Percentiles rank a stretch among this genome's conserved stretches.
Evolutionary conservation across 345 rosid genomes (phyloP).

Genomic region (Laguncularia racemosa): DNA sequence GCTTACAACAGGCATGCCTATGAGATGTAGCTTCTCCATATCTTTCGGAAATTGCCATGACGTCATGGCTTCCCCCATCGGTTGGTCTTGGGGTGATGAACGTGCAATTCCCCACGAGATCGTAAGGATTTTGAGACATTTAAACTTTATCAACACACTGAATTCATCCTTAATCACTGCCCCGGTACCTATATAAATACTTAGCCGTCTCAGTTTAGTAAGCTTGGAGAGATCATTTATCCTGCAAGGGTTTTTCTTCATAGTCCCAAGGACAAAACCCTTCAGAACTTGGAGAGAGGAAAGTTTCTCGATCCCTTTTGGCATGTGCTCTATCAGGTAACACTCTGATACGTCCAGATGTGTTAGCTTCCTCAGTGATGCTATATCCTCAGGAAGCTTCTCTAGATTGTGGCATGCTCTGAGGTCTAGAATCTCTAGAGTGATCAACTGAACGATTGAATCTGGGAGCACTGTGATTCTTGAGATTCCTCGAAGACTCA

Average conservation of each 20-base stretch:
- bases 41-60: too few relatives aligned
- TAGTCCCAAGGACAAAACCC: too few relatives aligned
- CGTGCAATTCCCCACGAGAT: too few relatives aligned
- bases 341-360: conserved; percentile 31
- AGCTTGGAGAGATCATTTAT: conserved; percentile 6
- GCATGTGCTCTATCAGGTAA: conserved; percentile 28
- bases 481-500: conserved; percentile 37
- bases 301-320: conserved; percentile 18
- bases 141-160: too few relatives aligned
- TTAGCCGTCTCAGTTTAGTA: conserved; percentile 3
- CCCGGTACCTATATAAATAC: too few relatives aligned
- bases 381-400: conserved; percentile 22
- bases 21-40: too few relatives aligned
- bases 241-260: too few relatives aligned
- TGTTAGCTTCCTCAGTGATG: conserved; percentile 14
- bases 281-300: conserved; percentile 17
- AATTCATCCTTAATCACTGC: too few relatives aligned
- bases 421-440: conserved; percentile 27
- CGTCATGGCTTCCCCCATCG: too few relatives aligned
- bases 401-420: conserved; percentile 32
- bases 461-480: conserved; percentile 22
- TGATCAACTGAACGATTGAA: conserved; percentile 9
- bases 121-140: too few relatives aligned
- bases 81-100: too few relatives aligned
- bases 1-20: too few relatives aligned